Evolutionary conservation across 2,329 filamentous ascomycete genomes (phyloP).

Genomic region (Botrytis medusae): DNA sequence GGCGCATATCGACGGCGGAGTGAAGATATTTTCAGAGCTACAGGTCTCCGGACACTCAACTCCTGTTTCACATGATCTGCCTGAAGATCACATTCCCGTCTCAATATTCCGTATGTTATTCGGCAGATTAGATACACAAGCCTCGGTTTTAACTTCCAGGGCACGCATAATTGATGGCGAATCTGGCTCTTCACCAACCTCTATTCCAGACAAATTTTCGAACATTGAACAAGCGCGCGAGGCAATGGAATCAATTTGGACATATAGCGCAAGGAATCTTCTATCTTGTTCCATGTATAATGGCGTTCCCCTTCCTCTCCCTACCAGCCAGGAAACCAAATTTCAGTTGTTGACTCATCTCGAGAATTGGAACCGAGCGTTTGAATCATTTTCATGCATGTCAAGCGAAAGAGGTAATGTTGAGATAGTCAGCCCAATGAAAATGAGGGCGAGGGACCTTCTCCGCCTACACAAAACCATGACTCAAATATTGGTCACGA

Average conservation of each 20-base stretch:
- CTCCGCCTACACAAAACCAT: constrained; percentile 10
- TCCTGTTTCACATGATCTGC: too few species aligned
- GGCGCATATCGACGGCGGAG: constrained; percentile 27
- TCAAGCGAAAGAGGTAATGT: background rate
- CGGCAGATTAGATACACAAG: constrained; percentile 25
- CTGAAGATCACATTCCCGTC: constrained; percentile 21
- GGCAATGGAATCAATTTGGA: constrained; percentile 19
- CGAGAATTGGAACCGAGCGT: constrained; percentile 7
- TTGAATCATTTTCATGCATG: background rate
- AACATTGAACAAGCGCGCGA: constrained; percentile 15
- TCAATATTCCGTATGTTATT: constrained; percentile 26
- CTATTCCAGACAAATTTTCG: background rate
- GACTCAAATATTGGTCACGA: constrained; percentile 12
- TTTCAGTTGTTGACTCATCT: background rate
- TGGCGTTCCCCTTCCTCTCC: constrained; percentile 10
- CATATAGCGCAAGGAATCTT: constrained; percentile 2
- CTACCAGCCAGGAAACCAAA: background rate
- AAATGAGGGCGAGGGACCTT: background rate
- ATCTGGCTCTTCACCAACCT: background rate
- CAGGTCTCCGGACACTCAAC: background rate
- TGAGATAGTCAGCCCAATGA: background rate
- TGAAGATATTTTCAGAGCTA: constrained; percentile 27
- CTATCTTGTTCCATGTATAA: constrained; percentile 20
- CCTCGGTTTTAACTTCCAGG: constrained; percentile 10
- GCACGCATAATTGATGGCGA: constrained; percentile 14